phyloP scores from a whole-genome alignment of 371 early-diverging fungal species.

The Capillidium heterosporum region DNA sequence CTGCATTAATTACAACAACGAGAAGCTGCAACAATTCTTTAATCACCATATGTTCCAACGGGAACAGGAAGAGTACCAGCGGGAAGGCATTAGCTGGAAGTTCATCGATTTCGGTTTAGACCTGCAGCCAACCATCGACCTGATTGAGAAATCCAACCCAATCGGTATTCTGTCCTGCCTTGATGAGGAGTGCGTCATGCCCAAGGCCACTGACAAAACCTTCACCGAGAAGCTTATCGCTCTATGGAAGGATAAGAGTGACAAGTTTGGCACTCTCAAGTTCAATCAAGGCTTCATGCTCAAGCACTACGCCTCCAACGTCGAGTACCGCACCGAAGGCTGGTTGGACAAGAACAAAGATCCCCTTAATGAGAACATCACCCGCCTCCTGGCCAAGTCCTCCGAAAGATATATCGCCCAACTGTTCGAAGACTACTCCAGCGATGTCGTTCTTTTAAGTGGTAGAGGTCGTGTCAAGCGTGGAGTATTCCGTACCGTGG shows the following conservation, averaged over 20 bases:
- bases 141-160: constrained; percentile 95
- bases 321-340: constrained; percentile 86
- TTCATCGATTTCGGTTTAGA: constrained; percentile 99
- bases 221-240: constrained; percentile 85
- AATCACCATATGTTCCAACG: constrained; percentile 99
- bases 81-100: constrained; percentile 97
- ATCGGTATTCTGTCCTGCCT: constrained; percentile 94
- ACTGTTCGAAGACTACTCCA: constrained; percentile 65
- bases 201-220: constrained; percentile 91
- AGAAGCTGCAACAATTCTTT: constrained; percentile 99
- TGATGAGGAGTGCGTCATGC: constrained; percentile 99
- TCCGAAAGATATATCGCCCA: constrained; percentile 53
- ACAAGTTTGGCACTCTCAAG: constrained; percentile 73
- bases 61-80: constrained; percentile 97
- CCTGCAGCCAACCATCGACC: constrained; percentile 95
- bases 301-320: constrained; percentile 96
- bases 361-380: constrained; percentile 93
- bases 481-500: constrained; percentile 82
- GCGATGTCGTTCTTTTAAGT: constrained; percentile 25
- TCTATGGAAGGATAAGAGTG: constrained; percentile 72
- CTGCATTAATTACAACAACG: constrained; percentile 99
- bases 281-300: constrained; percentile 89
- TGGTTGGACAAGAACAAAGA: constrained; percentile 99
- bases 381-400: constrained; percentile 69
- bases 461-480: constrained; percentile 20